Conservation (phyloP, 768 basidiomycete species). For the Russula emetica region DNA sequence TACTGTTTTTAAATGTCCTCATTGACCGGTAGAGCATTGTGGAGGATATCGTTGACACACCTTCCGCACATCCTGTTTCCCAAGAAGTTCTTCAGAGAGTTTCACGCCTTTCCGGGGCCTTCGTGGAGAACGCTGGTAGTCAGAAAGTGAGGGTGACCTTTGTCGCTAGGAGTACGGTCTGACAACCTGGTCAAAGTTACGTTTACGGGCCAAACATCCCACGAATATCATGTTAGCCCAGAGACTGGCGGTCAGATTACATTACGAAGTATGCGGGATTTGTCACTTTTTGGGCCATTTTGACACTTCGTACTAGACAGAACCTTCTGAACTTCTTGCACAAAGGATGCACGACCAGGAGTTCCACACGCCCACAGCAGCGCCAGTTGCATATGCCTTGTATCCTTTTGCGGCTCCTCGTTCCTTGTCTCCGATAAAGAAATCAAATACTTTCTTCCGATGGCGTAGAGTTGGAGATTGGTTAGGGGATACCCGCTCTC, state of each 20-base stretch:
- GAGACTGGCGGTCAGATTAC: slow-evolving; percentile 49
- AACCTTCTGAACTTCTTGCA: slow-evolving; percentile 16
- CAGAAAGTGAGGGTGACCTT: slow-evolving; percentile 42
- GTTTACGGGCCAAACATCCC: slow-evolving; percentile 48
- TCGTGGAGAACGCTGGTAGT: slow-evolving; percentile 48
- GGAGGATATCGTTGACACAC: slow-evolving; percentile 41
- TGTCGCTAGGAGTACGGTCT: background rate
- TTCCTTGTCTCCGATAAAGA: slow-evolving; percentile 46
- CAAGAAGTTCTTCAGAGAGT: slow-evolving; percentile 53
- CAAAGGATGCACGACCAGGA: slow-evolving; percentile 8
- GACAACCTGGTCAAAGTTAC: slow-evolving; percentile 40
- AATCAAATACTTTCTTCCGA: slow-evolving; percentile 47
- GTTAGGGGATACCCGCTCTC: slow-evolving; percentile 40
- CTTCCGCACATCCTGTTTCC: slow-evolving; percentile 42
- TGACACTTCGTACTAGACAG: slow-evolving; percentile 20
- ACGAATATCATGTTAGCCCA: slow-evolving; percentile 43
- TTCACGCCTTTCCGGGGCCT: slow-evolving; percentile 65
- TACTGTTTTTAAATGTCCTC: slow-evolving; percentile 7
- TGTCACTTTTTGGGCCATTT: background rate
- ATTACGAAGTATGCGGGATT: slow-evolving; percentile 38
- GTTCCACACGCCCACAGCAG: slow-evolving; percentile 12
- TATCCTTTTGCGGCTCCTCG: slow-evolving; percentile 61
- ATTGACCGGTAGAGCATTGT: slow-evolving; percentile 30
- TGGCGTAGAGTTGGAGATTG: slow-evolving; percentile 61
- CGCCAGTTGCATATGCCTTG: slow-evolving; percentile 45